Evolutionary conservation across 805 yeast species (phyloP), one percentile per base, ranked within the genome.

Genomic region (Metschnikowia sp.): DNA sequence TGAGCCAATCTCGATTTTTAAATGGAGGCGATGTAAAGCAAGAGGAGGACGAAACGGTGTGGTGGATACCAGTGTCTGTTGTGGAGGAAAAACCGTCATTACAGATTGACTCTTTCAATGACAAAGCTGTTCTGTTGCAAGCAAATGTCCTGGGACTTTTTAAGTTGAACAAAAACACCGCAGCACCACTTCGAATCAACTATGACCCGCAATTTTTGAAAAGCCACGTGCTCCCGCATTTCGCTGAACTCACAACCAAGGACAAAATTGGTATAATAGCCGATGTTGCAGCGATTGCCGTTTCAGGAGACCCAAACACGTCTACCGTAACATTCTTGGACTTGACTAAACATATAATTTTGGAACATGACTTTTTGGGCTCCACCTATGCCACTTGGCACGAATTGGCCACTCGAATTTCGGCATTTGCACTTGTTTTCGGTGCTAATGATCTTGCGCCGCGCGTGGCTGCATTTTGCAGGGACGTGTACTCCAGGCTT

Each of bases 1-100:
- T 83, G 31, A 62, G 61, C 22, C 92, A 86, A 69, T 66, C 78
- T 49, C 73, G 92, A 52, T 86, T 82, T 64, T 68, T 86, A 53
- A 70, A 76, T 35, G 74, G 83, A 31, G 89, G 87, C 32, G 89
- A 83, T 59, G 79, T 75, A 32, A 66, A 63, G 38, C 69, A 75
- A 6, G 83, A 75, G 40, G 90, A 85, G 46, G 79, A 85, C 59
- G 60, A 68, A 49, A 75, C 79, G 33, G 48, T 53, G 22, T 81
- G 85, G 85, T 81, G 84, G 84, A 63, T 81, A 40, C 85, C 85
- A 1, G 62, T 80, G 56, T 74, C 62, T 45, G 54, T 66, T 12
- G 28, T 18, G 22, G 37, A 12, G 34, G 45, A 42, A 15, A 43
- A 29, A 13, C 32, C 19, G 7, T 11, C 11, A 3, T 15, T 34